These are phyloP conservation scores for Eimeria falciformis DNA, from an alignment of 169 alveolate species.

Conservation along the genomic window DNA sequence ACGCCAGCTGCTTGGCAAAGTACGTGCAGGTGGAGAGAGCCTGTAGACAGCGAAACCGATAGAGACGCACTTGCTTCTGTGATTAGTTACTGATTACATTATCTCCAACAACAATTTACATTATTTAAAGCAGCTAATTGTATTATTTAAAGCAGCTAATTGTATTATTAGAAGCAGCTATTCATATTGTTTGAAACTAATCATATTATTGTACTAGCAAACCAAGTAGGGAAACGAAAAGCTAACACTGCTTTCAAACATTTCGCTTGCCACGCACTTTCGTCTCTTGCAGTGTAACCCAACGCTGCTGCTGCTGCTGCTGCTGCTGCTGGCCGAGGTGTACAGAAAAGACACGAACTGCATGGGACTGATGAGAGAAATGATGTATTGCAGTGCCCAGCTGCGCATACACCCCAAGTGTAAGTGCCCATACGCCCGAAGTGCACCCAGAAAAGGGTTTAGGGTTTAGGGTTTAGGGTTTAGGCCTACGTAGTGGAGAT, in stretches of 20 bases:
- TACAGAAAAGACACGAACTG: not conserved
- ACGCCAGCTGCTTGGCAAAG: conserved; percentile 1
- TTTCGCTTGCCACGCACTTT: conserved; percentile 3
- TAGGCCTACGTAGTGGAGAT: not conserved
- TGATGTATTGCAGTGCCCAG: conserved; percentile 5
- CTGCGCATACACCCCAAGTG: conserved; percentile 24
- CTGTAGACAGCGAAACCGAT: not conserved
- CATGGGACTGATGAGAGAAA: conserved; percentile 11
- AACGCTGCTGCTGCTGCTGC: conserved; percentile 31
- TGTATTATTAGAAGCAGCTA: not conserved
- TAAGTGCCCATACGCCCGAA: not conserved
- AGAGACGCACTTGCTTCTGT: too few species aligned
- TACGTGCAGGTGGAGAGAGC: conserved; percentile 12
- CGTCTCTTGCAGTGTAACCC: not conserved
- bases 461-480: conserved; percentile 8
- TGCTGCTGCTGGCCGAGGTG: not conserved
- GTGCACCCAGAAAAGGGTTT: not conserved
- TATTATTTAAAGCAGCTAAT: too few species aligned
- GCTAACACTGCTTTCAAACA: too few species aligned
- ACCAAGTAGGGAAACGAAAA: too few species aligned
- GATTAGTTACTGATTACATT: too few species aligned
- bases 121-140: too few species aligned
- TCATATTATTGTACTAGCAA: too few species aligned
- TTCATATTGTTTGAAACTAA: too few species aligned
- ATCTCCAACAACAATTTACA: too few species aligned